Conservation (phyloP, 345 rosid species). For the Rhizophora mangle region DNA sequence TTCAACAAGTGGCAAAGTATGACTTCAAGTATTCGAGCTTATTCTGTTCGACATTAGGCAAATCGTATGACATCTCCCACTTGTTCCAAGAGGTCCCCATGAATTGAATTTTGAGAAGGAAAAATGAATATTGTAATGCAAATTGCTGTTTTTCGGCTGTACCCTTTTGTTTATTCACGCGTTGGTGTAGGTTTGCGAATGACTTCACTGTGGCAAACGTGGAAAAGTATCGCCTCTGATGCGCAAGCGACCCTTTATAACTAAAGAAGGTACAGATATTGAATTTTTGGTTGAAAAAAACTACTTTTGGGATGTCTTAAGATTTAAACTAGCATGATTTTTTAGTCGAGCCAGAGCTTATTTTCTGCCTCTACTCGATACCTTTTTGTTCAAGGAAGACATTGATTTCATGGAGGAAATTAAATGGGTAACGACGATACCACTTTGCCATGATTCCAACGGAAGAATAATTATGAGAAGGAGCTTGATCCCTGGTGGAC, state of each 20-base stretch:
- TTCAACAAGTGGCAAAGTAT: too few species aligned
- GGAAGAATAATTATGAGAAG: too few species aligned
- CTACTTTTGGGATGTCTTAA: background rate
- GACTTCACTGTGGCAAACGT: background rate
- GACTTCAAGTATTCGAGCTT: too few species aligned
- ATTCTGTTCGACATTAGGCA: too few species aligned
- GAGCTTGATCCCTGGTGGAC: too few species aligned
- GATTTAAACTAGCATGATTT: conserved; percentile 13
- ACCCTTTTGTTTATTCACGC: background rate
- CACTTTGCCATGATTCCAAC: too few species aligned
- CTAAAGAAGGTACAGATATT: background rate
- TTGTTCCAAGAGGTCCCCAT: background rate
- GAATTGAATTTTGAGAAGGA: background rate
- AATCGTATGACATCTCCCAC: background rate
- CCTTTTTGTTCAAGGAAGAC: too few species aligned
- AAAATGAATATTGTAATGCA: background rate
- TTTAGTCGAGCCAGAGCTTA: background rate
- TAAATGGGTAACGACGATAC: too few species aligned
- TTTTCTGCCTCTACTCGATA: background rate
- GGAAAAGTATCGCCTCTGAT: background rate
- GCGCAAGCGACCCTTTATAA: background rate
- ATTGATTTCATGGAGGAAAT: too few species aligned
- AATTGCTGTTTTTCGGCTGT: background rate
- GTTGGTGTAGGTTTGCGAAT: background rate
- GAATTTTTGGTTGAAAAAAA: background rate